A percentile compares a stretch with the other conserved stretches of the same genome.
Conservation (phyloP, 306 rosid species). For the Cyamopsis tetragonoloba region DNA sequence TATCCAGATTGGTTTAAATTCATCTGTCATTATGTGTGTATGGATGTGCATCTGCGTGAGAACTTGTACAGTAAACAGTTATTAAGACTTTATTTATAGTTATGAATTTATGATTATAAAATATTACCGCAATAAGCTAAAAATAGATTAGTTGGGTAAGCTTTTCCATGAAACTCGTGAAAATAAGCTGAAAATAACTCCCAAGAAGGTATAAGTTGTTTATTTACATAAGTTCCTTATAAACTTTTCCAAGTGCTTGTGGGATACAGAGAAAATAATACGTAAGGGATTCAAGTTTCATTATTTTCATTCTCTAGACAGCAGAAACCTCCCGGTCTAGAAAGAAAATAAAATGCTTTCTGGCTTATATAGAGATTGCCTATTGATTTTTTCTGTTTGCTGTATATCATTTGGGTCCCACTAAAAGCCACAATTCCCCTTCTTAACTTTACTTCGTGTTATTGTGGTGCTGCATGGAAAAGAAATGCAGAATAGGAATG, state of each 20-base stretch:
- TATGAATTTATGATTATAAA: too few relatives aligned
- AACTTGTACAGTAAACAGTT: too few relatives aligned
- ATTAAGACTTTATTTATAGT: too few relatives aligned
- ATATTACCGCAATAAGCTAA: too few relatives aligned
- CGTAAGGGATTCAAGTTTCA: background rate
- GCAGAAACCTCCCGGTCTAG: background rate
- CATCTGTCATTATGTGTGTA: background rate
- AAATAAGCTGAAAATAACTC: too few relatives aligned
- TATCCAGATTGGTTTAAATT: background rate
- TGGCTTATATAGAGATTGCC: background rate
- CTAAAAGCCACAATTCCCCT: background rate
- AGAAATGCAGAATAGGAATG: constrained; percentile 5
- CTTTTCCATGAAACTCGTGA: too few relatives aligned
- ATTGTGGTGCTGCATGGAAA: background rate
- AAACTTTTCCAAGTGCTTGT: background rate
- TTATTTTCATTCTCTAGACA: background rate
- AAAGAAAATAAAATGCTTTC: background rate
- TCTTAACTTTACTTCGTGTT: background rate
- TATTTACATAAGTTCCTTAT: too few relatives aligned
- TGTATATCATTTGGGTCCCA: background rate
- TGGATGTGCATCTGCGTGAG: too few relatives aligned
- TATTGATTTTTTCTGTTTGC: background rate
- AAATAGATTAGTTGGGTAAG: too few relatives aligned
- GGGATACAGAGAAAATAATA: background rate
- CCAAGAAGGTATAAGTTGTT: too few relatives aligned